Evolutionary conservation across 148 eudicot species (phyloP).

Genomic region (Dysphania ambrosioides): DNA sequence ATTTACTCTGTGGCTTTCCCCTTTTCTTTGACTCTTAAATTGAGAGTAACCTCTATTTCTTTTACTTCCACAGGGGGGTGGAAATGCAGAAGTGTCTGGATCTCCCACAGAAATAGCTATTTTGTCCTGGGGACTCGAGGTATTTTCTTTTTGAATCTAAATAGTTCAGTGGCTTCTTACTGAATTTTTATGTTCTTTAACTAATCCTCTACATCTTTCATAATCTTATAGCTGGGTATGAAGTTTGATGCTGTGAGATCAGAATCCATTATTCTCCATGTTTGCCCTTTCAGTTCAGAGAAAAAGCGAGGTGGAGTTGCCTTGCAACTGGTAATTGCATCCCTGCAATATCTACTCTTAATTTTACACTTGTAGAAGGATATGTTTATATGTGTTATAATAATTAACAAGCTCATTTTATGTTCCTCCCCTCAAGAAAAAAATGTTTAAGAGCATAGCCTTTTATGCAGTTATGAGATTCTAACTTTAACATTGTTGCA

Average conservation of each 20-base stretch:
- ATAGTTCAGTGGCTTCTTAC: background rate
- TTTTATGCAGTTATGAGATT: no score
- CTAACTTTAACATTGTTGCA: constrained; percentile 28
- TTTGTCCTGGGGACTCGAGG: constrained; percentile 83
- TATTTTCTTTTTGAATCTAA: constrained; percentile 20
- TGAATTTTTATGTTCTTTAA: constrained; percentile 10
- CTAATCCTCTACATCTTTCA: background rate
- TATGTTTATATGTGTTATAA: background rate
- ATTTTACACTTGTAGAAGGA: background rate
- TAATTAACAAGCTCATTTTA: no score
- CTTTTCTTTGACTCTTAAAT: background rate
- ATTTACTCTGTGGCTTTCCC: background rate
- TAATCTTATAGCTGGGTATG: constrained; percentile 65
- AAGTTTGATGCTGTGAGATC: constrained; percentile 67
- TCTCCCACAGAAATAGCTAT: constrained; percentile 95
- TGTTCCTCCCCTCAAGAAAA: no score
- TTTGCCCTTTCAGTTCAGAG: constrained; percentile 82
- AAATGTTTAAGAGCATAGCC: no score
- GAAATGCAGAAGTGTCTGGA: constrained; percentile 64
- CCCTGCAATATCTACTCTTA: background rate
- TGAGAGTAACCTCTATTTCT: background rate
- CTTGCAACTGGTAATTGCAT: constrained; percentile 53
- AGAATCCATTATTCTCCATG: constrained; percentile 63
- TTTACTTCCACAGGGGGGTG: constrained; percentile 53
- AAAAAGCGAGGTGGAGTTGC: constrained; percentile 94